Base-by-base conservation (phyloP, 805 yeast species). In the Candida caryicola region DNA sequence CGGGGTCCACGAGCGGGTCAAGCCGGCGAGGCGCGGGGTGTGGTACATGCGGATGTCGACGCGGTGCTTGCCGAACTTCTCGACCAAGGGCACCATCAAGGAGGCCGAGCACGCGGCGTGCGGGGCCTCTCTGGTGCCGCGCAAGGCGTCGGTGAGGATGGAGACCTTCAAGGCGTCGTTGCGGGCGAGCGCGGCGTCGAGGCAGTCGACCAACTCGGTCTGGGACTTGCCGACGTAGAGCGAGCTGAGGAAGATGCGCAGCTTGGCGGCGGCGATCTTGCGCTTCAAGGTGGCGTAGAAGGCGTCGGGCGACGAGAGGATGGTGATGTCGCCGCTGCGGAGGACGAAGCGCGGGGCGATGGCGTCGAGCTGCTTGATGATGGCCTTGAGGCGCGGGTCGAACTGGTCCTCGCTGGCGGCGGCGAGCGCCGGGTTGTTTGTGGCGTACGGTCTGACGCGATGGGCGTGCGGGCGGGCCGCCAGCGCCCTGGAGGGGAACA, bases 121-220 rank as follows among this genome's bases (percentile, higher is more conserved):
- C 0, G 99, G 98, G 1, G 89, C 81, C 53, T 93, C 99, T 48
- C 99, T 75, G 0, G 98, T 91, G 0, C 96, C 96, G 49, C 99
- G 64, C 33, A 93, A 70, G 9, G 90, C 95, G 61, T 93, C 99
- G 4, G 90, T 74, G 36, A 93, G 67, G 17, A 93, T 79, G 41
- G 75, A 76, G 1, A 93, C 85, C 47, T 76, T 73, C 43, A 93
- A 69, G 17, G 77, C 63, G 2, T 81, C 75, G 43, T 85, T 87
- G 2, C 55, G 51, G 1, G 54, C 50, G 47, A 93, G 59, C 0
- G 96, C 90, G 5, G 64, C 58, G 10, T 74, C 73, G 3, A 93
- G 47, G 44, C 82, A 75, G 5, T 73, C 69, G 10, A 90, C 69
- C 17, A 93, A 72, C 43, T 91, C 98, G 34, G 74, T 64, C 58